These are phyloP conservation scores for Dillenia suffruticosa DNA, from an alignment of 164 flowering plant genomes.

Conservation along the genomic window DNA sequence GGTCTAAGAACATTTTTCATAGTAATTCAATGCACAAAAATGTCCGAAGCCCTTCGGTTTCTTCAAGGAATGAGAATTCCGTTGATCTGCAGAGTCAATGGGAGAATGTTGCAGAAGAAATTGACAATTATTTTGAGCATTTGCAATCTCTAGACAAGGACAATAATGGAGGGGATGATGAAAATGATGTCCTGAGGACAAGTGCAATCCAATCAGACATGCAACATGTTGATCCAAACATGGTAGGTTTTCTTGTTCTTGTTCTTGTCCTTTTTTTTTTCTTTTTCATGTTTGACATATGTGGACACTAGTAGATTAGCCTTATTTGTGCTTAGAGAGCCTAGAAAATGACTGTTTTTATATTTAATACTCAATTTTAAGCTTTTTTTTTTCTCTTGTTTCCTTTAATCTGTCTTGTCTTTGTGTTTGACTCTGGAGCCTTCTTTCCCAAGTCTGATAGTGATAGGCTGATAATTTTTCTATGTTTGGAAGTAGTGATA, in stretches of 20 bases:
- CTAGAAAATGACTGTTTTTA: no score
- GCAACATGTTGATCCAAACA: slow-evolving; percentile 5
- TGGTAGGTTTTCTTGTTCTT: slow-evolving; percentile 24
- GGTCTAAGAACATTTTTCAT: slow-evolving; percentile 36
- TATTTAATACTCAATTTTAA: background rate
- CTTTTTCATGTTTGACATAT: background rate
- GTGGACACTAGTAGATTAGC: background rate
- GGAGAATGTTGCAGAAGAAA: slow-evolving; percentile 35
- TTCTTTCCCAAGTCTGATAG: no score
- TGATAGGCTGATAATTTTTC: no score
- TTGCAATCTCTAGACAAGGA: slow-evolving; percentile 23
- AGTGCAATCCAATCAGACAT: slow-evolving; percentile 11
- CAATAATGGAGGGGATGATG: slow-evolving; percentile 16
- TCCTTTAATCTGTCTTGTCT: no score
- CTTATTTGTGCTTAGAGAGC: no score
- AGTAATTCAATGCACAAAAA: slow-evolving; percentile 11
- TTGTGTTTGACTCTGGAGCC: no score
- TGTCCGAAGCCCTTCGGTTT: background rate
- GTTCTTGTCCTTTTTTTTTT: background rate
- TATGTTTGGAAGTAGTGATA: no score
- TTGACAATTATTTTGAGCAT: slow-evolving; percentile 42
- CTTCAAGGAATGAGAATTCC: slow-evolving; percentile 6
- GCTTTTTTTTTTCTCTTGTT: background rate
- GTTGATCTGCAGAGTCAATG: slow-evolving; percentile 19
- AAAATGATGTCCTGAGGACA: background rate